Base-by-base conservation (phyloP, 179 eudicot genomes). In the Patellifolia procumbens region DNA sequence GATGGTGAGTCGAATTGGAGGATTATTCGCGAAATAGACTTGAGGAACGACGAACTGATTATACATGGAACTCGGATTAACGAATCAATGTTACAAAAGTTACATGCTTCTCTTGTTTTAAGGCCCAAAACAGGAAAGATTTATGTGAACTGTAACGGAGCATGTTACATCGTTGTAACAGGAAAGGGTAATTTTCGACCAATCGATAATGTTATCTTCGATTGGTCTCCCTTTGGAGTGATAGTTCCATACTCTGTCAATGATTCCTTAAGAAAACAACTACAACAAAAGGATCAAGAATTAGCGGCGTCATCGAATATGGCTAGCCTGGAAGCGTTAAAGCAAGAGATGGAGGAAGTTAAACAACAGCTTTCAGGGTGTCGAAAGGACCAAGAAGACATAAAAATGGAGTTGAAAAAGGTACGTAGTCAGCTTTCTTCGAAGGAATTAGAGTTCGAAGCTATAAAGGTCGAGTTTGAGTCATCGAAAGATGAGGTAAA, bases 181-280 rank as follows among this genome's bases (percentile, higher is more conserved):
- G 61, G 29, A 11, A 73, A 60, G 31, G 76, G 51, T 37, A 11
- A 35, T 11, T 68, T 17, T 77, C 43, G 35, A 43, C 46, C 80
- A 3, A 51, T 77, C 32, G 71, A 68, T 39, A 77, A 77, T 61
- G 72, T 68, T 11, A 55, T 77, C 65, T 81, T 81, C 48, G 84
- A 81, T 61, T 81, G 84, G 84, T 81, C 84, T 43, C 72, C 34
- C 0, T 81, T 67, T 61, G 81, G 78, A 28, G 78, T 81, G 12
- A 49, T 32, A 2, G 59, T 81, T 0, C 75, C 78, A 16, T 61
- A 51, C 20, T 60, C 78, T 5, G 16, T 46, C 34, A 16, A 39
- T 53, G 65, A 73, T 29, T 35, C 51, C 37, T 73, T 60, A 29
- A 49, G 35, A 5, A 74, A 78, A 24, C 68, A 69, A 53, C 46